A percentile compares a stretch with the other conserved stretches of the same genome.
Evolutionary conservation across 345 rosid genomes (phyloP).

Genomic region (Heritiera fomes): DNA sequence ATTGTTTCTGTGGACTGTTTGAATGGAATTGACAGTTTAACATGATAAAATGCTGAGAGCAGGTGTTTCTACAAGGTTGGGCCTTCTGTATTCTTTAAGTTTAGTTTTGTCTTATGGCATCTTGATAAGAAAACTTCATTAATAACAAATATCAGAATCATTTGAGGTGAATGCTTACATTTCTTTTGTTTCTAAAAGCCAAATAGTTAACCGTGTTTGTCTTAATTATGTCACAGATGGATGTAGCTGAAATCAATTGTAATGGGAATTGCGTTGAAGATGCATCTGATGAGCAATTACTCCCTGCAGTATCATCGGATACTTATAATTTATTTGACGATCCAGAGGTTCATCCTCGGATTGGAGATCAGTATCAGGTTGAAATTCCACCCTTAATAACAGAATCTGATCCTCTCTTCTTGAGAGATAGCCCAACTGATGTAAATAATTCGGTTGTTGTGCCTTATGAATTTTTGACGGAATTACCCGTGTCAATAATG

Average conservation of each 20-base stretch:
- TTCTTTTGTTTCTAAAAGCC: constrained; percentile 1
- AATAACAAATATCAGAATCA: neutral
- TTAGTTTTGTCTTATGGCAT: neutral
- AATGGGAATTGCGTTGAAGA: constrained; percentile 33
- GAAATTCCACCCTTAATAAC: constrained; percentile 47
- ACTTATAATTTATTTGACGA: constrained; percentile 38
- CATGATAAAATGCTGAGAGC: neutral
- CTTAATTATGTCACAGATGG: constrained; percentile 39
- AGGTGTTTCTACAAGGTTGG: neutral
- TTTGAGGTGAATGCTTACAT: neutral
- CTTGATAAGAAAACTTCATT: neutral
- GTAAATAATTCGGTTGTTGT: constrained; percentile 8
- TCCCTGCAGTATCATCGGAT: constrained; percentile 36
- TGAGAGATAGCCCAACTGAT: constrained; percentile 19
- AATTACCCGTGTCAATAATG: constrained; percentile 50
- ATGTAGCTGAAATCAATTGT: constrained; percentile 28
- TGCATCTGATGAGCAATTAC: constrained; percentile 34
- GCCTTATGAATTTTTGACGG: constrained; percentile 33
- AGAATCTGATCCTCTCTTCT: constrained; percentile 21
- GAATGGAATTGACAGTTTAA: neutral
- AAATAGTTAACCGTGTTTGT: neutral
- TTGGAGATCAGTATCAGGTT: constrained; percentile 58
- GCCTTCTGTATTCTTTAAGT: neutral
- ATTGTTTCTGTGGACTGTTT: neutral
- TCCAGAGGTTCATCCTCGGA: constrained; percentile 51